Evolutionary conservation across 495 filamentous ascomycete genomes (phyloP).

Genomic region (Neurospora tetraspora): DNA sequence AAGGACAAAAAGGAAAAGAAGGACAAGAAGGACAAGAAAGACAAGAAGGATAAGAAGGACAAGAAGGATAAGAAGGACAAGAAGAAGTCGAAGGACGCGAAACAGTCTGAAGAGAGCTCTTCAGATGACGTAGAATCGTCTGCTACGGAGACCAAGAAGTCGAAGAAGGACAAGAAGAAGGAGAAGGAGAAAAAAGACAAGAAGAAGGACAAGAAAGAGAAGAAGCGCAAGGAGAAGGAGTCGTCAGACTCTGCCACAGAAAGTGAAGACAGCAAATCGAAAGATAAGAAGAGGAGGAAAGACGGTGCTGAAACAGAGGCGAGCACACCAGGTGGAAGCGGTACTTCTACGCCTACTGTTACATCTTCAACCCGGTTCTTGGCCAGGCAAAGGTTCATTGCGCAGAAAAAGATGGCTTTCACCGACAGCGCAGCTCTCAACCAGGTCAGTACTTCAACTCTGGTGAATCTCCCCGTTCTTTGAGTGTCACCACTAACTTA

Average conservation of each 20-base stretch:
- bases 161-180: conserved; percentile 25
- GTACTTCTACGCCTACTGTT: conserved; percentile 27
- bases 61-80: conserved; percentile 1
- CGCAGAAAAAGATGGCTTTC: conserved; percentile 65
- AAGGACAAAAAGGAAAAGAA: conserved; percentile 27
- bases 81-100: conserved; percentile 5
- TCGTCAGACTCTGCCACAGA: conserved; percentile 15
- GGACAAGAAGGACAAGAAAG: conserved; percentile 5
- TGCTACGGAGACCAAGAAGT: conserved; percentile 9
- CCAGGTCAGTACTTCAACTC: conserved; percentile 44
- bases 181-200: conserved; percentile 23
- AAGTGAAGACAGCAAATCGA: conserved; percentile 10
- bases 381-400: conserved; percentile 61
- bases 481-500: background rate
- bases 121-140: conserved; percentile 14
- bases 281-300: conserved; percentile 18
- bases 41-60: background rate
- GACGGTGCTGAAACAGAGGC: conserved; percentile 15
- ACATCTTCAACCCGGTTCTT: conserved; percentile 47
- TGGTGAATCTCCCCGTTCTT: background rate
- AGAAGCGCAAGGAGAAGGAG: conserved; percentile 35
- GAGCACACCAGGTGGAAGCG: conserved; percentile 9
- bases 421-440: conserved; percentile 64
- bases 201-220: conserved; percentile 35
- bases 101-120: conserved; percentile 1